Conservation (phyloP, 1,284 basidiomycete species). For the Peniophora sp. region DNA sequence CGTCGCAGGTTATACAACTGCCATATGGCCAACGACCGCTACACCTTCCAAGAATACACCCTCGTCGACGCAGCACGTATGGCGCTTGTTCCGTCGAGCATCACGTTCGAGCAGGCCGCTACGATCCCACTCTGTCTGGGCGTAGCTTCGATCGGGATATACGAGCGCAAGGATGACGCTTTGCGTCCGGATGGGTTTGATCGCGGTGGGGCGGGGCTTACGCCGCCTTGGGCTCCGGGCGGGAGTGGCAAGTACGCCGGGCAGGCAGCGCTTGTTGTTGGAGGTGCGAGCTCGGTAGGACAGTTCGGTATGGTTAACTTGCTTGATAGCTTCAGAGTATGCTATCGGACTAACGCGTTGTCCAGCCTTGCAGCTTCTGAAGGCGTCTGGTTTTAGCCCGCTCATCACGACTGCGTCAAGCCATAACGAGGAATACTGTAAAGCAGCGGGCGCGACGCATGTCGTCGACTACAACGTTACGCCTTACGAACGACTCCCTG, state of each 20-base stretch:
- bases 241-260: slow-evolving; percentile 16
- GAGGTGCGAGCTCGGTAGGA: slow-evolving; percentile 28
- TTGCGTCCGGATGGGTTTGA: neutral
- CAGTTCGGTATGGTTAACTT: slow-evolving; percentile 21
- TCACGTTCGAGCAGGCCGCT: slow-evolving; percentile 15
- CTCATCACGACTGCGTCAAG: slow-evolving; percentile 41
- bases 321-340: slow-evolving; percentile 1
- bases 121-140: slow-evolving; percentile 12
- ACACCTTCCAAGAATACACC: slow-evolving; percentile 26
- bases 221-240: slow-evolving; percentile 15
- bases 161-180: slow-evolving; percentile 2
- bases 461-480: slow-evolving; percentile 29
- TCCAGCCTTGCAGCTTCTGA: slow-evolving; percentile 35
- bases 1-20: slow-evolving; percentile 19
- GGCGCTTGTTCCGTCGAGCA: slow-evolving; percentile 11
- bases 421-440: slow-evolving; percentile 31
- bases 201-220: slow-evolving; percentile 7
- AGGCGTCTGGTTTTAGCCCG: slow-evolving; percentile 38
- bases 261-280: slow-evolving; percentile 25
- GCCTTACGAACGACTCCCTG: slow-evolving; percentile 8
- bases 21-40: slow-evolving; percentile 9
- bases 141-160: slow-evolving; percentile 12
- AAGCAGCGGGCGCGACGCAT: slow-evolving; percentile 40
- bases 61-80: slow-evolving; percentile 20
- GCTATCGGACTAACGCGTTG: neutral